These are phyloP conservation scores for Collybiopsis confluens DNA, from an alignment of 768 basidiomycete species.

Conservation along the genomic window DNA sequence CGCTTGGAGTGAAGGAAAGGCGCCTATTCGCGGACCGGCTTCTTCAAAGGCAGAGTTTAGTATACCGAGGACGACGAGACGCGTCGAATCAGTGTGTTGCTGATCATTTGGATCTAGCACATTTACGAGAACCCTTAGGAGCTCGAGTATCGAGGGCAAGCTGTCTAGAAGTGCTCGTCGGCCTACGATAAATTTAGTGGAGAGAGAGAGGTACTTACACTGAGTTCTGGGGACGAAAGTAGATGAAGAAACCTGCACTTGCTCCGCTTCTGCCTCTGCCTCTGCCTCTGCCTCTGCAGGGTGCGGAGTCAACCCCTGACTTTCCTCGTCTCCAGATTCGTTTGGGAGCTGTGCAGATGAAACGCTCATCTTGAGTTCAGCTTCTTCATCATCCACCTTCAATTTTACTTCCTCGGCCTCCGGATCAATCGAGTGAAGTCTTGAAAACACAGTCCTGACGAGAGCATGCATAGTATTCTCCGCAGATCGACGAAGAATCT, in stretches of 20 bases:
- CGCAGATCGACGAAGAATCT: conserved; percentile 81
- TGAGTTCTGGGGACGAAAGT: conserved; percentile 28
- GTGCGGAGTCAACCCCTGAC: conserved; percentile 13
- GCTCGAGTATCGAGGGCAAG: conserved; percentile 86
- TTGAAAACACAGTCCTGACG: conserved; percentile 75
- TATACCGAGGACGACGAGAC: conserved; percentile 82
- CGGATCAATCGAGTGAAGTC: conserved; percentile 66
- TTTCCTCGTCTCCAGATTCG: conserved; percentile 18
- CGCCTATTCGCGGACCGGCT: conserved; percentile 68
- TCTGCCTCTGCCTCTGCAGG: conserved; percentile 6
- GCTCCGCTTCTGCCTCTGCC: conserved; percentile 4
- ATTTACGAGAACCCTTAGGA: conserved; percentile 90
- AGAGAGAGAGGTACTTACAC: conserved; percentile 30
- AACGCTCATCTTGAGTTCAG: conserved; percentile 62
- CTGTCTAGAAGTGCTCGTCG: conserved; percentile 76
- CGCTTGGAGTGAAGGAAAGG: conserved; percentile 71
- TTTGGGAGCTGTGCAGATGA: conserved; percentile 26
- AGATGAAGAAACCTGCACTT: conserved; percentile 17
- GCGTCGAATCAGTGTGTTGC: conserved; percentile 93
- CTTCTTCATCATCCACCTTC: conserved; percentile 42
- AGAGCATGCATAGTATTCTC: conserved; percentile 88
- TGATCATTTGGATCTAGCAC: conserved; percentile 93
- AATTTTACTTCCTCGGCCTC: conserved; percentile 66
- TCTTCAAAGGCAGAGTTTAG: conserved; percentile 86
- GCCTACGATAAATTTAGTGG: neutral